A percentile compares a stretch with the other conserved stretches of the same genome.
phyloP scores from a whole-genome alignment of 2,329 filamentous ascomycete genomes.

The Penicillium sclerotigenum region DNA sequence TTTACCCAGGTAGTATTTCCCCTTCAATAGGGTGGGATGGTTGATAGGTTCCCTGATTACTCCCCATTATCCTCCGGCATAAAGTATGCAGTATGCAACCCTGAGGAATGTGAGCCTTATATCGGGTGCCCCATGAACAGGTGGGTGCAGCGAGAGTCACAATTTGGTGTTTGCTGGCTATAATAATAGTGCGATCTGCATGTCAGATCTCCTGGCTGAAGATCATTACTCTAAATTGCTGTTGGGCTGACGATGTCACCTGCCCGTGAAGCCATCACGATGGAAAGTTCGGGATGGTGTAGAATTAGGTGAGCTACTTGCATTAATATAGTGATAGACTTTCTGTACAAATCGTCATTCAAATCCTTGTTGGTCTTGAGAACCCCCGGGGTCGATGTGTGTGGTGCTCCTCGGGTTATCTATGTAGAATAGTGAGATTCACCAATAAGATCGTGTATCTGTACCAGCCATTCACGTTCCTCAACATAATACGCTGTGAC shows the following conservation, averaged over 20 bases:
- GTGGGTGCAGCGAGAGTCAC: background rate
- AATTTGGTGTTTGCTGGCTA: background rate
- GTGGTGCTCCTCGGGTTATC: background rate
- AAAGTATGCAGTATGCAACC: constrained; percentile 2
- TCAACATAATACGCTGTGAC: background rate
- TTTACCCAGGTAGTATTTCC: background rate
- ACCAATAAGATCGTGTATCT: background rate
- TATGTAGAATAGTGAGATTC: background rate
- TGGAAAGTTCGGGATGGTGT: background rate
- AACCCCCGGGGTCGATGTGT: background rate
- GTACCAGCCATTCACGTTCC: background rate
- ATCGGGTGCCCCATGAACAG: background rate
- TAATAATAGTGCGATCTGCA: background rate
- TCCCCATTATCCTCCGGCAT: background rate
- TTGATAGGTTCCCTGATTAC: background rate
- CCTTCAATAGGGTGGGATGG: background rate
- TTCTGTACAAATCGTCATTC: background rate
- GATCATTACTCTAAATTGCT: background rate
- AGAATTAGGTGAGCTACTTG: background rate
- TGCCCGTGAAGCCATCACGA: background rate
- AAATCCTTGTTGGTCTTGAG: background rate
- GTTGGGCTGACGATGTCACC: constrained; percentile 1
- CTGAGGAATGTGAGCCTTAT: background rate
- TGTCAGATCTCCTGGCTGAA: background rate
- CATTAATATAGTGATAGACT: background rate